Evolutionary conservation across 495 filamentous ascomycete species (phyloP), one percentile per base, ranked within the genome.

Genomic region (Penicillium silybi): DNA sequence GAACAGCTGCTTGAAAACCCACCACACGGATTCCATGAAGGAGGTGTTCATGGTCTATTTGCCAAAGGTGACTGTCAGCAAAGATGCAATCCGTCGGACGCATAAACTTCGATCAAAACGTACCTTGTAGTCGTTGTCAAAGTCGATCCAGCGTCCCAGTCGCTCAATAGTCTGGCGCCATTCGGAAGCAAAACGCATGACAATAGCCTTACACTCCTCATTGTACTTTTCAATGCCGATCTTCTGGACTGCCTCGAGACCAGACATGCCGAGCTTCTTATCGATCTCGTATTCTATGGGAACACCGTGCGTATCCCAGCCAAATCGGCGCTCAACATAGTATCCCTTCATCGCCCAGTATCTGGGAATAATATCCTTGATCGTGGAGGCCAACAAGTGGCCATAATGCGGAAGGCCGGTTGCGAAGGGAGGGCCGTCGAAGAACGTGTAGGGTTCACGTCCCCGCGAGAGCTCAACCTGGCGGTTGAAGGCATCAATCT

Each of bases 271-370:
- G 46, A 96, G 79, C 69, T 95, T 93, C 82, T 97, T 97, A 80
- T 98, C 93, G 57, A 97, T 97, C 74, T 97, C 93, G 65, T 96
- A 88, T 69, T 98, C 93, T 54, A 98, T 91, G 8, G 93, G 93
- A 20, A 98, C 73, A 49, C 93, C 93, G 67, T 98, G 93, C 16
- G 93, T 97, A 65, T 98, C 93, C 93, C 84, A 87, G 37, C 84
- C 84, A 58, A 87, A 87, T 35, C 84, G 71, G 44, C 80, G 71
- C 59, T 80, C 79, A 22, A 97, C 92, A 74, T 92, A 85, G 62
- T 85, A 84, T 11, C 93, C 93, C 69, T 95, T 95, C 90, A 96
- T 96, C 29, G 91, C 90, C 93, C 93, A 97, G 66, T 96, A 97
- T 56, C 92, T 74, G 1, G 92, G 92, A 58, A 97, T 93, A 52